Evolutionary conservation across 345 rosid species (phyloP).

Genomic region (Rhizophora apiculata): DNA sequence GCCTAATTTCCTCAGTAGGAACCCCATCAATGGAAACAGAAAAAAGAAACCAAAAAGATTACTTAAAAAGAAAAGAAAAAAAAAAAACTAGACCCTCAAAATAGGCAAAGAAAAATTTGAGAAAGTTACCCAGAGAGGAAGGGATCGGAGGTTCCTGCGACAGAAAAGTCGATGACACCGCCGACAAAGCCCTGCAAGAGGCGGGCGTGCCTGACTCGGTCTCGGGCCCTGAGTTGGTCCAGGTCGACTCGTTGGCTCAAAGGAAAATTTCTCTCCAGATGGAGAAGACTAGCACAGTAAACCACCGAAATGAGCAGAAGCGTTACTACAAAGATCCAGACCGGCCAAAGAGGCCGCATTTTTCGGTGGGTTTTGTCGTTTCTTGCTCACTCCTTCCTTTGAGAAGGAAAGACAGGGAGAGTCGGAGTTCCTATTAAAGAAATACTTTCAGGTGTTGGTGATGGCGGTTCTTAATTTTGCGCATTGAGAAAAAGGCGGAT

Average conservation of each 20-base stretch:
- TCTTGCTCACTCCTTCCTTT: background rate
- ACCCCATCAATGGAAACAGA: too few relatives aligned
- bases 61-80: background rate
- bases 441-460: too few relatives aligned
- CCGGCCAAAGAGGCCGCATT: conserved; percentile 29
- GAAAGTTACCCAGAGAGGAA: conserved; percentile 64
- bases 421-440: too few relatives aligned
- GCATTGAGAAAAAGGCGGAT: too few relatives aligned
- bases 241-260: conserved; percentile 45
- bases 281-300: conserved; percentile 39
- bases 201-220: conserved; percentile 67
- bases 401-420: too few relatives aligned
- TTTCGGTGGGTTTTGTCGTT: conserved; percentile 6
- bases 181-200: conserved; percentile 51
- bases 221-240: conserved; percentile 58
- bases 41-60: background rate
- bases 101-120: background rate
- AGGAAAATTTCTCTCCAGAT: conserved; percentile 67
- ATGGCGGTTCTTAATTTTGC: too few relatives aligned
- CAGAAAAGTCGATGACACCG: conserved; percentile 64
- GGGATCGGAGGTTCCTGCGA: conserved; percentile 86
- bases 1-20: too few relatives aligned
- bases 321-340: conserved; percentile 9
- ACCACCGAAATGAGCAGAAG: conserved; percentile 30
- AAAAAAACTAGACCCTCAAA: background rate